Percentiles rank a stretch among this genome's conserved stretches.
These are phyloP conservation scores for Chalciporus sphaerocephalus DNA, from an alignment of 768 basidiomycete species.

Conservation along the genomic window DNA sequence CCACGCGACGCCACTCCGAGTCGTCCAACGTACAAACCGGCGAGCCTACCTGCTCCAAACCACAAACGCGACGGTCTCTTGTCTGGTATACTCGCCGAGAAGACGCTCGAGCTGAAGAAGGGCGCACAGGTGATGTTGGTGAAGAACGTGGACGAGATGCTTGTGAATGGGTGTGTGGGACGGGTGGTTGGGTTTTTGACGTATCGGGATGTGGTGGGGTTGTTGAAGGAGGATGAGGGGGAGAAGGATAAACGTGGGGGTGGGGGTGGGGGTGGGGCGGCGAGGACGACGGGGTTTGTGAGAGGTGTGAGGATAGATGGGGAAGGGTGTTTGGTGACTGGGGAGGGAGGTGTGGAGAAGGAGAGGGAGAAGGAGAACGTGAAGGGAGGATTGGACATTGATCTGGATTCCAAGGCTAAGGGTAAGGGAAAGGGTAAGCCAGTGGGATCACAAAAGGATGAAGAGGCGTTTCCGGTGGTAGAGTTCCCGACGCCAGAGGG, in stretches of 20 bases:
- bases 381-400: constrained; percentile 4
- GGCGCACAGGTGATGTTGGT: constrained; percentile 67
- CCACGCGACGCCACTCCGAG: not conserved
- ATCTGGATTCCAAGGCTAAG: constrained; percentile 23
- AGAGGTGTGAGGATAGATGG: constrained; percentile 31
- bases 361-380: constrained; percentile 42
- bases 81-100: constrained; percentile 58
- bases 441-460: constrained; percentile 34
- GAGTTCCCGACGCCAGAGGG: constrained; percentile 42
- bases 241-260: constrained; percentile 29
- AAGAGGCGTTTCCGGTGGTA: constrained; percentile 44
- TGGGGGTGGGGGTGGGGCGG: constrained; percentile 8
- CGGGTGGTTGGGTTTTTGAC: constrained; percentile 51
- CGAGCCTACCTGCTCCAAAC: constrained; percentile 3
- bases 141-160: constrained; percentile 56
- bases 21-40: constrained; percentile 31
- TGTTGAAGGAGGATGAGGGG: constrained; percentile 17
- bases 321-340: constrained; percentile 24
- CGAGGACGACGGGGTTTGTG: constrained; percentile 34
- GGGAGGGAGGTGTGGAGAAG: constrained; percentile 22
- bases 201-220: constrained; percentile 19
- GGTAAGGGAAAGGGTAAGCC: constrained; percentile 13
- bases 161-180: constrained; percentile 72
- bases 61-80: constrained; percentile 52
- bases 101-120: constrained; percentile 50